Base-by-base conservation (phyloP, 1,284 basidiomycete species). In the Pseudozyma thailandica region DNA sequence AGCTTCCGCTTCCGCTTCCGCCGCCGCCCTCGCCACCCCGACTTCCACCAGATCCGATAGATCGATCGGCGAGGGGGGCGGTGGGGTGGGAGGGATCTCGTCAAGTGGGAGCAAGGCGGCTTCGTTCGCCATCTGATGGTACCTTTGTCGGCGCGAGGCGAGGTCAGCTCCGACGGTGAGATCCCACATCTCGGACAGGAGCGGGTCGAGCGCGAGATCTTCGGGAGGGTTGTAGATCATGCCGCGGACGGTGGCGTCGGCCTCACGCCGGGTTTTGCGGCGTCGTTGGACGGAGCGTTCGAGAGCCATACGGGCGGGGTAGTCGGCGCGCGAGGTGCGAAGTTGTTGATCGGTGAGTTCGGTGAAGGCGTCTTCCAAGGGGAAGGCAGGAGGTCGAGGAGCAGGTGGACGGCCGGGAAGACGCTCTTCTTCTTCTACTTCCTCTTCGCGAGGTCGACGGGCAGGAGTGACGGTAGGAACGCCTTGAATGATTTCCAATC, bases 11-110 rank as follows among this genome's bases (percentile, higher is more conserved):
- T 41, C 50, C 7, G 44, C 35, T 6, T 23, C 45, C 3, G 47
- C 57, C 13, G 64, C 59, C 28, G 64, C 55, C 18, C 66, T 51
- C 6, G 66, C 55, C 0, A 65, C 61, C 0, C 68, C 68, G 7
- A 71, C 49, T 16, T 70, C 66, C 6, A 25, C 60, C 1, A 39
- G 35, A 5, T 59, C 57, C 4, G 55, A 51, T 26, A 51, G 50
- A 2, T 49, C 48, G 35, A 56, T 41, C 0, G 60, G 66, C 12
- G 63, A 43, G 1, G 63, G 62, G 2, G 69, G 69, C n/a, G 62
- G 69, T 1, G 58, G 51, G 1, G 30, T 37, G 4, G 69, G 63
- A 13, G 53, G 56, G 13, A 28, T 44, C 4, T 51, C 47, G 13
- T 38, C 48, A 0, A 43, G 6, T 0, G 66, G 56, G 5, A 45